phyloP scores from a whole-genome alignment of 1,284 basidiomycete genomes.

The Rhodotorula sp. region DNA sequence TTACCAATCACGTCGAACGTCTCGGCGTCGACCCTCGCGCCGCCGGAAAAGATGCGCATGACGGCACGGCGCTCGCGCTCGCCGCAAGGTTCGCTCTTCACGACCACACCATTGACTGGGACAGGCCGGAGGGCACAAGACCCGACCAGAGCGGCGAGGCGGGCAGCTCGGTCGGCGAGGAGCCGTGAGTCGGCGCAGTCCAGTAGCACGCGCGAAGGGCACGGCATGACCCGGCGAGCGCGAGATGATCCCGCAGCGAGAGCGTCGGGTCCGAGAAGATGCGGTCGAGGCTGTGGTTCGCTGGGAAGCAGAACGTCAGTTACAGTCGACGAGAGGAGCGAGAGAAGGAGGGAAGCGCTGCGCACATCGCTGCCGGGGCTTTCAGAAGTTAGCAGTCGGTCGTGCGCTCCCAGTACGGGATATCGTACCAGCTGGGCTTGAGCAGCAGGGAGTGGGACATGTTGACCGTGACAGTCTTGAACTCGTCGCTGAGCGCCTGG shows the following conservation, averaged over 20 bases:
- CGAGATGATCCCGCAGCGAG: constrained; percentile 23
- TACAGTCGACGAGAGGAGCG: no score
- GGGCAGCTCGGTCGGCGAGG: neutral
- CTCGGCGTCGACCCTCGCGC: neutral
- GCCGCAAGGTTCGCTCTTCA: no score
- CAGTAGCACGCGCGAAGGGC: constrained; percentile 24
- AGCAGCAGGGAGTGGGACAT: no score
- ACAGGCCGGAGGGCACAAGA: neutral
- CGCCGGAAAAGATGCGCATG: neutral
- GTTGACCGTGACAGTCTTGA: no score
- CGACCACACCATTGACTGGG: no score
- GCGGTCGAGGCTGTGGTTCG: constrained; percentile 6
- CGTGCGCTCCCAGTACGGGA: no score
- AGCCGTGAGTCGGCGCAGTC: neutral
- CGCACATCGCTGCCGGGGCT: no score
- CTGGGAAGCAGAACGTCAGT: no score
- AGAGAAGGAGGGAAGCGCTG: no score
- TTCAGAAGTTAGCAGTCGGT: no score
- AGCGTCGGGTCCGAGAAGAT: constrained; percentile 13
- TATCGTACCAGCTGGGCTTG: no score
- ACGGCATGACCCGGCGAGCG: constrained; percentile 21
- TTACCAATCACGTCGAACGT: neutral
- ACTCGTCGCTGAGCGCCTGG: no score
- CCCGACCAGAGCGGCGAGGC: constrained; percentile 14
- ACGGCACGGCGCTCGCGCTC: neutral